These are phyloP conservation scores for Elongisporangium anandrum DNA, from an alignment of 352 stramenopile genomes.

Conservation along the genomic window DNA sequence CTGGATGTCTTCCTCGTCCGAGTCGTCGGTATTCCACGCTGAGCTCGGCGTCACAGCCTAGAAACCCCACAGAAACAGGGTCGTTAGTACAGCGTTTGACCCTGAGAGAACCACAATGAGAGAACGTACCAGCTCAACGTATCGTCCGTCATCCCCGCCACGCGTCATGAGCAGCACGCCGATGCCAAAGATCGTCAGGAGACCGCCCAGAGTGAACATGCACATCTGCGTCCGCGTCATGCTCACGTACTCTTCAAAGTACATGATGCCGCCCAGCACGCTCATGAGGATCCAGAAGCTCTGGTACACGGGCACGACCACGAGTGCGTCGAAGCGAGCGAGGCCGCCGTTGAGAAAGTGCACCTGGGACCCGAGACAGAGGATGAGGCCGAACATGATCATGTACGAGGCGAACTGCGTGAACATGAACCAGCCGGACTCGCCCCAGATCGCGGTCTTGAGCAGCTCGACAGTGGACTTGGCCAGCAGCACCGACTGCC, in stretches of 20 bases:
- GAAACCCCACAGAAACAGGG: slow-evolving; percentile 2
- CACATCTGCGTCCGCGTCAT: slow-evolving; percentile 73
- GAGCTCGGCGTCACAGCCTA: slow-evolving; percentile 75
- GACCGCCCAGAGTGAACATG: slow-evolving; percentile 76
- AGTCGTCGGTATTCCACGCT: slow-evolving; percentile 77
- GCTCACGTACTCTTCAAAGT: slow-evolving; percentile 89
- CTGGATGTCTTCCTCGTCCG: slow-evolving; percentile 79
- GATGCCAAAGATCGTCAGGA: slow-evolving; percentile 77
- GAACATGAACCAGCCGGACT: slow-evolving; percentile 72
- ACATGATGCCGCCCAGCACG: slow-evolving; percentile 89
- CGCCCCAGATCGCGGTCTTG: slow-evolving; percentile 88
- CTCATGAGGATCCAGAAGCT: slow-evolving; percentile 90
- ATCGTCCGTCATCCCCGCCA: slow-evolving; percentile 29
- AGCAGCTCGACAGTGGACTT: slow-evolving; percentile 89
- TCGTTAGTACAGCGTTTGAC: not conserved
- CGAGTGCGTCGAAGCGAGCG: slow-evolving; percentile 84
- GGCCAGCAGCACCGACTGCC: slow-evolving; percentile 84
- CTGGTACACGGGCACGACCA: slow-evolving; percentile 89
- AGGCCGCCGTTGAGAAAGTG: slow-evolving; percentile 89
- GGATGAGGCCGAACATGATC: slow-evolving; percentile 59
- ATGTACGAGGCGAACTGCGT: slow-evolving; percentile 74
- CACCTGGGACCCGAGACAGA: slow-evolving; percentile 78
- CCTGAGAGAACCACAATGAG: slow-evolving; percentile 1
- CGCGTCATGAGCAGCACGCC: slow-evolving; percentile 69
- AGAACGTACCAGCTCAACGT: slow-evolving; percentile 63